Percentiles rank a stretch among this genome's conserved stretches.
These are phyloP conservation scores for Boletus reticuloceps DNA, from an alignment of 768 basidiomycete species.

Conservation along the genomic window DNA sequence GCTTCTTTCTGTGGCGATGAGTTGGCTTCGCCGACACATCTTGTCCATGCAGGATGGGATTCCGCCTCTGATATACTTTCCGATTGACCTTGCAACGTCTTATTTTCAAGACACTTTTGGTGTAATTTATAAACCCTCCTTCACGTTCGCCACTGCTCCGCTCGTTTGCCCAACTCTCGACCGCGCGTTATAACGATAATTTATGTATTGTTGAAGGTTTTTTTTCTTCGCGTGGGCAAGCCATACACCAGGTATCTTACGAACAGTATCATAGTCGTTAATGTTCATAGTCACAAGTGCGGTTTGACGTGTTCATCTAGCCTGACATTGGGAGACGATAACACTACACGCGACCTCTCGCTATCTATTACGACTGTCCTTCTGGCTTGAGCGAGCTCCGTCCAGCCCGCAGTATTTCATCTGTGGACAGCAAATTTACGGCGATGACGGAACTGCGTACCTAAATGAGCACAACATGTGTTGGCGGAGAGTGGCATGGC, in stretches of 20 bases:
- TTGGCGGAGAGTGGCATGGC: constrained; percentile 7
- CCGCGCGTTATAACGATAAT: constrained; percentile 21
- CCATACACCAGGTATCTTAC: constrained; percentile 21
- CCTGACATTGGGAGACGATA: constrained; percentile 21
- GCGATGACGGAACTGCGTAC: constrained; percentile 81
- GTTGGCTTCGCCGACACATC: constrained; percentile 44
- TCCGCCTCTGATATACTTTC: constrained; percentile 43
- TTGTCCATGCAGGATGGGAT: constrained; percentile 59
- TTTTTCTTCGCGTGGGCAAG: constrained; percentile 7
- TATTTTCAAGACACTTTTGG: constrained; percentile 2
- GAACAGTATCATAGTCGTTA: constrained; percentile 27
- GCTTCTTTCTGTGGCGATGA: constrained; percentile 38
- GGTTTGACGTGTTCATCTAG: constrained; percentile 12
- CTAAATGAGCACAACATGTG: constrained; percentile 26
- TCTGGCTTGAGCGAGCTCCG: constrained; percentile 86
- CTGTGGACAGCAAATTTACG: constrained; percentile 90
- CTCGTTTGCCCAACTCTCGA: constrained; percentile 18
- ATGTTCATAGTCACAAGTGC: constrained; percentile 28
- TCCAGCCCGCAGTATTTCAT: constrained; percentile 91
- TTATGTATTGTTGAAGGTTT: constrained; percentile 22
- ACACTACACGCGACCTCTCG: constrained; percentile 10
- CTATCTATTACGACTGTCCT: constrained; percentile 48
- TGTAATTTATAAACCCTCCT: constrained; percentile 26
- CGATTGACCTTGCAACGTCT: constrained; percentile 24
- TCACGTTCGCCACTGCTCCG: constrained; percentile 8